Evolutionary conservation across 1,284 basidiomycete genomes (phyloP), one percentile per base, ranked within the genome.

Genomic region (Malassezia nana): DNA sequence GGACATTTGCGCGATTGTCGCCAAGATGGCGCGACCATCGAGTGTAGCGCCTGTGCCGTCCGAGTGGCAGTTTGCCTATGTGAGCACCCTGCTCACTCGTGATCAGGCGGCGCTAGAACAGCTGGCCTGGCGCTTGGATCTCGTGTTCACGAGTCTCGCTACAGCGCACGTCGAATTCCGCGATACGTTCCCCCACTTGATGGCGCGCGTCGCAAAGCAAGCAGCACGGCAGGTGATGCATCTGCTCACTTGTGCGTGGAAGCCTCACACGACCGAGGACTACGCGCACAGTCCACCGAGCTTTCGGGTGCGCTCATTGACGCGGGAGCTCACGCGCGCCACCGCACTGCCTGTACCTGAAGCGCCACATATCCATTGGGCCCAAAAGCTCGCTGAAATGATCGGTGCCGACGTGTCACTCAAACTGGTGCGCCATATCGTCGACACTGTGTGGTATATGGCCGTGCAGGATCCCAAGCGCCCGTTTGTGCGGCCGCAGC

Each of bases 381-480:
- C 39, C 13, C 35, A 43, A 16, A 43, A 35, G 20, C 25, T 51
- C 15, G 31, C 49, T 6, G 54, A 22, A 0, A 24, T 42, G 20
- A 13, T 56, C 18, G 54, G 54, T 16, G 54, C 39, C 2, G 48
- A 56, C 9, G 31, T 43, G 30, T 24, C 30, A 8, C 29, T 40
- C 3, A 32, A 32, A 16, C 30, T 56, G 15, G 46, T 28, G 6
- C 12, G 10, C 3, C 54, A 56, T 25, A 40, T 56, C 15, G 26
- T 28, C 4, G 33, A 50, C 8, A 46, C 54, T 4, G 18, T 51
- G 2, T 56, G 54, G 54, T 56, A 56, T 38, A 56, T 43, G 54
- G 49, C 31, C 2, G 33, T 45, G 18, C 35, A 31, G 46, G 54
- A 56, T 29, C 18, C 26, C 3, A 18, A 20, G n/a, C 48, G 54